Evolutionary conservation across 306 rosid species (phyloP).

Genomic region (Sophora flavescens): DNA sequence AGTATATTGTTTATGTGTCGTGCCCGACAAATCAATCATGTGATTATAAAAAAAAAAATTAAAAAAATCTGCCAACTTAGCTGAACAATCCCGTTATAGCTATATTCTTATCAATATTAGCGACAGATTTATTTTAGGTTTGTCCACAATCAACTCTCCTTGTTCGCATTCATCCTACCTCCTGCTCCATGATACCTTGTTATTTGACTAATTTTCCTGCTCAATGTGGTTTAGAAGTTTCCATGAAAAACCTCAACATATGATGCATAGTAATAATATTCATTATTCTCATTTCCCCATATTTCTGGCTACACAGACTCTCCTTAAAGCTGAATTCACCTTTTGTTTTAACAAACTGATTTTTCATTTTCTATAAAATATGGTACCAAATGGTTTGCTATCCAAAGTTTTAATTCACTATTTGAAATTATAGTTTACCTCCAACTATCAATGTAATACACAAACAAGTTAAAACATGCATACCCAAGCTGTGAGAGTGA

Average conservation of each 20-base stretch:
- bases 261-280: not conserved
- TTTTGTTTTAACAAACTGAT: too few relatives aligned
- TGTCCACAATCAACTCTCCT: not conserved
- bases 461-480: slow-evolving; percentile 55
- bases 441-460: slow-evolving; percentile 21
- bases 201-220: too few relatives aligned
- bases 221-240: not conserved
- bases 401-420: slow-evolving; percentile 6
- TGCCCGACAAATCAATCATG: too few relatives aligned
- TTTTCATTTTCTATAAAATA: not conserved
- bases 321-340: not conserved
- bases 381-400: slow-evolving; percentile 9
- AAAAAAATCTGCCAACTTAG: too few relatives aligned
- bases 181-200: slow-evolving; percentile 12
- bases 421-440: not conserved
- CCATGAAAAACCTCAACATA: slow-evolving; percentile 10
- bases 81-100: too few relatives aligned
- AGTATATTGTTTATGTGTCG: too few relatives aligned
- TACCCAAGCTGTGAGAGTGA: slow-evolving; percentile 99
- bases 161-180: slow-evolving; percentile 21
- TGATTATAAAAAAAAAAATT: too few relatives aligned
- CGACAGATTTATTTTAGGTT: not conserved
- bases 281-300: too few relatives aligned
- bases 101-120: too few relatives aligned
- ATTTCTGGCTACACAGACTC: not conserved